These are phyloP conservation scores for Mrakia gelida DNA, from an alignment of 768 basidiomycete genomes.

Conservation along the genomic window DNA sequence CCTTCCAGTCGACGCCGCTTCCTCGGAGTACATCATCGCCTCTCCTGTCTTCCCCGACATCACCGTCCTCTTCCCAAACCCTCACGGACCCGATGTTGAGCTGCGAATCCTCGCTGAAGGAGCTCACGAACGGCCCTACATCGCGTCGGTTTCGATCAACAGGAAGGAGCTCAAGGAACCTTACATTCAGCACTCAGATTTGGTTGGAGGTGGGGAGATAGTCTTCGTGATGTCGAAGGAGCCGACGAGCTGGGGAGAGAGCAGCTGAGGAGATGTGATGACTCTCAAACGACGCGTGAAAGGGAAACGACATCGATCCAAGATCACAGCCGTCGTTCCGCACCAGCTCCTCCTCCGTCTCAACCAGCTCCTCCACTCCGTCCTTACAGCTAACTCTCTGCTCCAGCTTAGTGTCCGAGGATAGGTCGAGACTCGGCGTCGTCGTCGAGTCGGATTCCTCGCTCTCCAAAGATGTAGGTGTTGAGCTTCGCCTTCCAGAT, in stretches of 20 bases:
- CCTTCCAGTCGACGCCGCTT: conserved; percentile 65
- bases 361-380: too few relatives aligned
- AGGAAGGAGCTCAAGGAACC: conserved; percentile 50
- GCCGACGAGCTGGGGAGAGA: conserved; percentile 50
- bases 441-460: neutral
- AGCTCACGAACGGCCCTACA: conserved; percentile 56
- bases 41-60: conserved; percentile 57
- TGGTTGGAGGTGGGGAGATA: conserved; percentile 57
- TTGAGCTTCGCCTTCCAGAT: neutral
- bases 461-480: neutral
- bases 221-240: conserved; percentile 62
- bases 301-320: neutral
- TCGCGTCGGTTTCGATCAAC: conserved; percentile 59
- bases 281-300: neutral
- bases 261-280: neutral
- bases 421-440: neutral
- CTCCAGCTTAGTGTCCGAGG: neutral
- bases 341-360: too few relatives aligned
- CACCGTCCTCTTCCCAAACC: conserved; percentile 55
- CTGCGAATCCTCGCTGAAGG: conserved; percentile 58
- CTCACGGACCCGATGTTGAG: conserved; percentile 34
- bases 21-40: conserved; percentile 69
- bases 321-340: too few relatives aligned
- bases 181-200: conserved; percentile 59
- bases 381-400: too few relatives aligned